phyloP scores from a whole-genome alignment of 768 basidiomycete genomes.

The Fomitopsis serialis region DNA sequence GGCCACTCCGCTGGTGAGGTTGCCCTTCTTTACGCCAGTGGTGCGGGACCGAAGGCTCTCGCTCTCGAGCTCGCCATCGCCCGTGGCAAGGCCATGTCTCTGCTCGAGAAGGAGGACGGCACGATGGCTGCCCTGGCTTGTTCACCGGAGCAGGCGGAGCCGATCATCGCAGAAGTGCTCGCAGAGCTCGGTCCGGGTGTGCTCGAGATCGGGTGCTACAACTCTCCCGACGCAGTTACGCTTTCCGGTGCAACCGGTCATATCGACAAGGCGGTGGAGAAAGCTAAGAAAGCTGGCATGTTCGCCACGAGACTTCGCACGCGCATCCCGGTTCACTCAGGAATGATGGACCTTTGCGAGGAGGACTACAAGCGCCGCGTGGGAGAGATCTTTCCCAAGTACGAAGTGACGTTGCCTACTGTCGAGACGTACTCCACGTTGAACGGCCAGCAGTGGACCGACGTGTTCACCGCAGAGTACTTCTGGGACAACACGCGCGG shows the following conservation, averaged over 20 bases:
- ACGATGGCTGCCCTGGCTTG: conserved; percentile 42
- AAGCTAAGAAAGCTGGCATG: conserved; percentile 23
- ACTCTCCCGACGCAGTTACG: conserved; percentile 31
- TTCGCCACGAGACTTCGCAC: conserved; percentile 34
- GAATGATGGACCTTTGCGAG: conserved; percentile 31
- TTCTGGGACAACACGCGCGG: conserved; percentile 34
- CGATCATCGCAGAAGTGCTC: conserved; percentile 19
- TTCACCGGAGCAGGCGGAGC: conserved; percentile 20
- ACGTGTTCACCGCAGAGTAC: conserved; percentile 30
- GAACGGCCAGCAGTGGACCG: conserved; percentile 21
- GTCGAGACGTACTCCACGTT: conserved; percentile 33
- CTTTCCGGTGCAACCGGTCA: conserved; percentile 25
- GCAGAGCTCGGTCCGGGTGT: conserved; percentile 10
- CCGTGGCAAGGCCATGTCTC: conserved; percentile 32
- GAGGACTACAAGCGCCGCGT: conserved; percentile 23
- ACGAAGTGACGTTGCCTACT: conserved; percentile 23
- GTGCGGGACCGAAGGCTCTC: conserved; percentile 34
- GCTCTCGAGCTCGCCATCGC: conserved; percentile 40
- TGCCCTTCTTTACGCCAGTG: conserved; percentile 37
- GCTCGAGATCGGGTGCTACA: conserved; percentile 39
- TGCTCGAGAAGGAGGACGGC: conserved; percentile 28
- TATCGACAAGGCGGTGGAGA: conserved; percentile 25
- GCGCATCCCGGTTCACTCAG: conserved; percentile 33
- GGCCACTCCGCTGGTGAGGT: conserved; percentile 49
- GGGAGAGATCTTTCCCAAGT: conserved; percentile 28